Evolutionary conservation across 1,284 basidiomycete species (phyloP).

Genomic region (Ustilago sp.): DNA sequence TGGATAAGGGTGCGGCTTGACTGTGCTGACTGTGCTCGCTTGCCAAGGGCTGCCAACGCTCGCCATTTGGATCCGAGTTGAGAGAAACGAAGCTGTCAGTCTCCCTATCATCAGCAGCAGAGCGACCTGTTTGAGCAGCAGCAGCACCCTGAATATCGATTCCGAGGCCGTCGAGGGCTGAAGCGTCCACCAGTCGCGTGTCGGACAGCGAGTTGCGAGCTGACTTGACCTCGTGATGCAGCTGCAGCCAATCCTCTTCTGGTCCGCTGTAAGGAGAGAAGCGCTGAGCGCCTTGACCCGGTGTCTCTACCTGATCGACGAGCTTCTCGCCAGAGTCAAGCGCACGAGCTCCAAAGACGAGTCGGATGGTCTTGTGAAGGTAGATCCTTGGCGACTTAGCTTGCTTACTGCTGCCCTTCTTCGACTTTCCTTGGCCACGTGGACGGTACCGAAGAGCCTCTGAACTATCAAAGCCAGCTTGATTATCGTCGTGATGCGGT

Average conservation of each 20-base stretch:
- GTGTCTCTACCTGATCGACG: conserved; percentile 52
- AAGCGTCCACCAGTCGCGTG: neutral
- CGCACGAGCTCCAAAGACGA: conserved; percentile 58
- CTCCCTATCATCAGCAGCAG: neutral
- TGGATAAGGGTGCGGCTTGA: neutral
- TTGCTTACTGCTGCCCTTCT: conserved; percentile 9
- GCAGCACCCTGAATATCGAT: conserved; percentile 22
- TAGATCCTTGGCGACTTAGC: conserved; percentile 44
- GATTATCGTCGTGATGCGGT: conserved; percentile 13
- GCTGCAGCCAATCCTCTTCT: conserved; percentile 51
- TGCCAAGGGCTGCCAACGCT: conserved; percentile 34
- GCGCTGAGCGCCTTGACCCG: conserved; percentile 34
- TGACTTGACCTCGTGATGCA: conserved; percentile 21
- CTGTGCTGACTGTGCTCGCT: neutral
- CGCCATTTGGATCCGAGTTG: conserved; percentile 60
- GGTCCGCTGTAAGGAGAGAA: conserved; percentile 55
- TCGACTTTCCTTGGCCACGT: neutral
- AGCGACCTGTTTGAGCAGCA: neutral
- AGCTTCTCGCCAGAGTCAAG: conserved; percentile 56
- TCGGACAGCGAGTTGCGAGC: conserved; percentile 6
- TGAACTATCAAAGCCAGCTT: conserved; percentile 31
- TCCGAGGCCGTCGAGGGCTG: conserved; percentile 12
- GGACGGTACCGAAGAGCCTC: conserved; percentile 16
- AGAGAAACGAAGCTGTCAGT: conserved; percentile 13
- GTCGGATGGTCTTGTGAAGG: conserved; percentile 58